A percentile compares a stretch with the other conserved stretches of the same genome.
phyloP scores from a whole-genome alignment of 805 yeast genomes.

The Wickerhamiella vanderwaltii region DNA sequence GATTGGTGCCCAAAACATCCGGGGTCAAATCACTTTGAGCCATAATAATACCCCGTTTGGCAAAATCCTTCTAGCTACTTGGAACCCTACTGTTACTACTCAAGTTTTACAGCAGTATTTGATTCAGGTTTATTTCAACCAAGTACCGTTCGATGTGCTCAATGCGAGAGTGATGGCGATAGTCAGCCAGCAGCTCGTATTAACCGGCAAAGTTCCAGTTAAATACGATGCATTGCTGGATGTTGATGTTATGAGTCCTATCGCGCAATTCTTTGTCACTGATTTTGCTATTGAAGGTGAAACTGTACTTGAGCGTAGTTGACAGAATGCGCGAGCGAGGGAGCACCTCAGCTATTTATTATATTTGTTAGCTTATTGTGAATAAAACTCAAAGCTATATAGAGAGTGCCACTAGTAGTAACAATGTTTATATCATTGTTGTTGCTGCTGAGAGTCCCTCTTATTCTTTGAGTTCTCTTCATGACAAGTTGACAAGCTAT shows the following conservation, averaged over 20 bases:
- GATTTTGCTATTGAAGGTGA: conserved; percentile 20
- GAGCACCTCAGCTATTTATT: no score
- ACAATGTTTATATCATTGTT: no score
- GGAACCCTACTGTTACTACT: conserved; percentile 33
- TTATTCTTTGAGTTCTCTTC: no score
- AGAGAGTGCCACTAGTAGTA: no score
- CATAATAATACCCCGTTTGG: conserved; percentile 34
- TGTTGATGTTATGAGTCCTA: conserved; percentile 23
- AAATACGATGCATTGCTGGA: conserved; percentile 32
- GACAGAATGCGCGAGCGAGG: no score
- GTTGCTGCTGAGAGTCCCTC: no score
- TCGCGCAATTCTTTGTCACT: conserved; percentile 27
- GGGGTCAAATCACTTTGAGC: conserved; percentile 34
- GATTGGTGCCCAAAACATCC: conserved; percentile 29
- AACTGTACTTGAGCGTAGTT: conserved; percentile 14
- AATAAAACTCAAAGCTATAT: no score
- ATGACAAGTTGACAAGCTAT: no score
- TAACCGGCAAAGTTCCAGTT: conserved; percentile 31
- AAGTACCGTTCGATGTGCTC: conserved; percentile 34
- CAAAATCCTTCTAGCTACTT: conserved; percentile 33
- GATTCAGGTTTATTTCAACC: conserved; percentile 32
- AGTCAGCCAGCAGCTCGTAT: conserved; percentile 34
- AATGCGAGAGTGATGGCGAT: conserved; percentile 33
- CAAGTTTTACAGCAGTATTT: conserved; percentile 23
- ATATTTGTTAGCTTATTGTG: no score